Evolutionary conservation across 176 grass and related monocot species (phyloP).

Genomic region (Calamus simplicifolius): DNA sequence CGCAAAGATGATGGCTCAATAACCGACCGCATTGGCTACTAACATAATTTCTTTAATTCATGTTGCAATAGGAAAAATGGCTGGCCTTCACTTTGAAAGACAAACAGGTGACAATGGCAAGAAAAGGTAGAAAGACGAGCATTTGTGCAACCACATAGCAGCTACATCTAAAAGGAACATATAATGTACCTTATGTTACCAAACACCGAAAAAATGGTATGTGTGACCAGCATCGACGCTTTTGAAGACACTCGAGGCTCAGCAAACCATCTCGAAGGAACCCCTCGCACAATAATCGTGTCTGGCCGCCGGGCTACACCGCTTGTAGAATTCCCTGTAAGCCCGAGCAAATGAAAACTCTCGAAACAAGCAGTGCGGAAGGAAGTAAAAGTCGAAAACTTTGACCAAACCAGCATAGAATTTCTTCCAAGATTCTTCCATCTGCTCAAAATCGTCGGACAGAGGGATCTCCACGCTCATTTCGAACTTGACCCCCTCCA

Average conservation of each 20-base stretch:
- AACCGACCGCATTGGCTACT: no score
- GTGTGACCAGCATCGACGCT: conserved; percentile 72
- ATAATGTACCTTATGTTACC: conserved; percentile 77
- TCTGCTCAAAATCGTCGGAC: conserved; percentile 49
- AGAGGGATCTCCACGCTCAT: conserved; percentile 61
- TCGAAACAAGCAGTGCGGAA: conserved; percentile 9
- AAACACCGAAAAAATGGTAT: conserved; percentile 77
- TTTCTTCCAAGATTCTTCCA: conserved; percentile 90
- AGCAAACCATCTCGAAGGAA: conserved; percentile 89
- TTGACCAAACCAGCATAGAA: conserved; percentile 50
- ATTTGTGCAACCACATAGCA: no score
- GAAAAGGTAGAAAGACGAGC: no score
- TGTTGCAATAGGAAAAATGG: no score
- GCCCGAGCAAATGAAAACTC: conserved; percentile 5
- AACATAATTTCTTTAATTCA: no score
- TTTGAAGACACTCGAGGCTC: conserved; percentile 79
- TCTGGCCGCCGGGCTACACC: conserved; percentile 47
- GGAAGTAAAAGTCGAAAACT: not conserved
- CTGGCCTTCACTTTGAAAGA: no score
- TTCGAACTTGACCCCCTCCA: conserved; percentile 73
- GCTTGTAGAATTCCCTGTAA: conserved; percentile 61
- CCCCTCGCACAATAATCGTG: conserved; percentile 60
- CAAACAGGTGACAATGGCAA: not conserved
- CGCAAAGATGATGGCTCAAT: no score
- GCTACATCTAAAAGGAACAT: not conserved